Base-by-base conservation (phyloP, 257 asterid species). In the Ballota nigra region DNA sequence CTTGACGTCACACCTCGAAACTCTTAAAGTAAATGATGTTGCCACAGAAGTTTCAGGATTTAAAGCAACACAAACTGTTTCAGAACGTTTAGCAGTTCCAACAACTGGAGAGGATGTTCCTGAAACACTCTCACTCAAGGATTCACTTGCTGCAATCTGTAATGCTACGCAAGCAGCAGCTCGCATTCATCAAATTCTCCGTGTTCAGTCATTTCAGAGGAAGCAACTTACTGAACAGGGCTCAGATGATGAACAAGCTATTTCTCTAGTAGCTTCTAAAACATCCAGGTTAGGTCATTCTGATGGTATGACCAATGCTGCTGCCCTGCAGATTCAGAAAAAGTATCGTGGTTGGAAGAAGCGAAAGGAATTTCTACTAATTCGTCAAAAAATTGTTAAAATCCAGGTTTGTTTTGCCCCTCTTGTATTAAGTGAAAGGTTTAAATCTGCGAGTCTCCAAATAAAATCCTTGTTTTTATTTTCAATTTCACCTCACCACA, bases 81-180 rank as follows among this genome's bases (percentile, higher is more conserved):
- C 94, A 68, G 97, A 90, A 70, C 91, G 93, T 13, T 80, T 77
- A 71, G 96, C 98, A 13, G 83, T 86, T 80, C 89, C 95, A 65
- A 72, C 71, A 40, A 85, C 90, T 64, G 97, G 58, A 68, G 83
- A 77, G 66, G 95, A 88, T 80, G 85, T 87, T 63, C 86, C 96
- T 2, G 95, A 94, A 49, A 76, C 85, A 13, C 95, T 88, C 51
- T 85, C 96, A 22, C 77, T 88, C 61, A 89, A 87, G 87, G 99
- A 94, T 86, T 91, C 99, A 31, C 83, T 94, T 59, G 96, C 96
- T 72, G 98, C 98, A 49, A 83, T 93, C 66, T 78, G 95, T 79
- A 93, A 93, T 86, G 98, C 98, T 71, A 83, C 94, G 69, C 98
- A 91, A 76, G 96, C 98, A 58, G 96, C 96, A 60, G 92, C 96